These are phyloP conservation scores for Elaphomyces granulatus DNA, from an alignment of 495 filamentous ascomycete genomes.

Conservation along the genomic window DNA sequence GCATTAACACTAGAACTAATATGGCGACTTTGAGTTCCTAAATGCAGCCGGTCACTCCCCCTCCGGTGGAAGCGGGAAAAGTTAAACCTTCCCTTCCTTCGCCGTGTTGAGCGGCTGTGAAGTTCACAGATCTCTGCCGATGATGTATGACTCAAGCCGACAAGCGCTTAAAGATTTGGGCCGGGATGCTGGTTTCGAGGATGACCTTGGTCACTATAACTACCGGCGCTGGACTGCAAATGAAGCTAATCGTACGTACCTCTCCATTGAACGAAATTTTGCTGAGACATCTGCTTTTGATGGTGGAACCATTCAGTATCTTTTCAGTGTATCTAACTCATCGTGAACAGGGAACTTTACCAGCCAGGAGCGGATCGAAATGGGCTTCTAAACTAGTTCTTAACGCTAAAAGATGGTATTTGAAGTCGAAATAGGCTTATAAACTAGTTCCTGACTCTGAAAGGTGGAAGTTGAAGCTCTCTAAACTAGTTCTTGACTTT, in stretches of 20 bases:
- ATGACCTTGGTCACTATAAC: constrained; percentile 21
- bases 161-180: constrained; percentile 1
- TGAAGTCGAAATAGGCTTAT: too few species aligned
- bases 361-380: too few species aligned
- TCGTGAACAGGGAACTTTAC: constrained; percentile 16
- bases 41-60: constrained; percentile 10
- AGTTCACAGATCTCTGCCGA: background rate
- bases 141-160: constrained; percentile 1
- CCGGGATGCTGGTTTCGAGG: constrained; percentile 10
- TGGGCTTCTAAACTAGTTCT: too few species aligned
- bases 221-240: constrained; percentile 18
- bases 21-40: constrained; percentile 17
- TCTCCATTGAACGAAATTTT: constrained; percentile 2
- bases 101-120: constrained; percentile 4
- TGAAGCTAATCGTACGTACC: constrained; percentile 19
- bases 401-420: too few species aligned
- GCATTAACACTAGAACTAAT: constrained; percentile 17
- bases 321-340: constrained; percentile 5
- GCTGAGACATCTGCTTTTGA: background rate
- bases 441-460: too few species aligned
- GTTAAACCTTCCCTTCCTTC: constrained; percentile 15
- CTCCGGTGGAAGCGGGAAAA: constrained; percentile 16
- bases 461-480: too few species aligned
- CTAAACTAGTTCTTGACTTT: too few species aligned
- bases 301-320: too few species aligned